A percentile compares a stretch with the other conserved stretches of the same genome.
Evolutionary conservation across 176 grass and related monocot genomes (phyloP).

Genomic region (Oryza glaberrima): DNA sequence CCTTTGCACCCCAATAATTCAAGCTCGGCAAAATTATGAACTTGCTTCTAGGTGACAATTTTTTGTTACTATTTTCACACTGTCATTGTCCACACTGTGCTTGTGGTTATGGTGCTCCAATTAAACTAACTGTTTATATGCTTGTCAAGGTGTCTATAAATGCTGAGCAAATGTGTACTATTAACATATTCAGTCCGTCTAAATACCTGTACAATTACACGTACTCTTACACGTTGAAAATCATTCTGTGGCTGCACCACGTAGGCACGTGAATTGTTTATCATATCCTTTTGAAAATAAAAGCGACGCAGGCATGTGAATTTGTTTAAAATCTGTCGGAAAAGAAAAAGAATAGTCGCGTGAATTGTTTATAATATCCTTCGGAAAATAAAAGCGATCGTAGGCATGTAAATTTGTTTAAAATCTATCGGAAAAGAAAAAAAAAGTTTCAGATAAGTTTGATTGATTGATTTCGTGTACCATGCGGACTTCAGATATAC

Average conservation of each 20-base stretch:
- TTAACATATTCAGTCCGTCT: no score
- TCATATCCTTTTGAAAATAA: neutral
- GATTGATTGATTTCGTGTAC: no score
- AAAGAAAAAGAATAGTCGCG: no score
- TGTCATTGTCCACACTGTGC: neutral
- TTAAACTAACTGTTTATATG: neutral
- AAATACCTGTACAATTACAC: no score
- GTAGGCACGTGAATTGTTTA: neutral
- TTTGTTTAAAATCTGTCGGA: no score
- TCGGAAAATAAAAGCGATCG: neutral
- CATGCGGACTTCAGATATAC: no score
- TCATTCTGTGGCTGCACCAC: neutral
- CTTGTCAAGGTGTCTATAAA: neutral
- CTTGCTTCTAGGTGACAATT: neutral
- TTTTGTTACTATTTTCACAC: neutral
- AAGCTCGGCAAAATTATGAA: slow-evolving; percentile 38
- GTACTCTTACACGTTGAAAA: neutral
- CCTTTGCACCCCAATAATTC: slow-evolving; percentile 49
- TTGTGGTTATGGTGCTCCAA: neutral
- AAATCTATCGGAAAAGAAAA: no score
- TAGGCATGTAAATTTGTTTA: no score
- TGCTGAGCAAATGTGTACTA: neutral
- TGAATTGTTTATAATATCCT: neutral
- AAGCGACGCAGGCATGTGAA: no score
- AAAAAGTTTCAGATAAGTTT: no score